phyloP scores from a whole-genome alignment of 768 basidiomycete genomes.

The Lactarius evosmus region DNA sequence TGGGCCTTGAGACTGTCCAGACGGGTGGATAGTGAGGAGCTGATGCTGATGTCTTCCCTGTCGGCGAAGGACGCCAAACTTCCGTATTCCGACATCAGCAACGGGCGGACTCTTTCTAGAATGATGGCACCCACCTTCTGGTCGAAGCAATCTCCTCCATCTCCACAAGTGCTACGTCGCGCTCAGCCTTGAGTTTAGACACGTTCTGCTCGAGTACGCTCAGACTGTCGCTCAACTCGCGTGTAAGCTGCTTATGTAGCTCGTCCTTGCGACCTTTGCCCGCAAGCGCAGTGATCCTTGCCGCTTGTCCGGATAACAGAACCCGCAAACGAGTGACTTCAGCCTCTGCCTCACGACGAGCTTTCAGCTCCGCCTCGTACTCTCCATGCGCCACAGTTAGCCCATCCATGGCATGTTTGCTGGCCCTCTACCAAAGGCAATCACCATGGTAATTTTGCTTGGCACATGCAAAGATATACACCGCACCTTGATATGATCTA shows the following conservation, averaged over 20 bases:
- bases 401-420: conserved; percentile 89
- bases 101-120: not conserved
- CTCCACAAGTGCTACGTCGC: conserved; percentile 90
- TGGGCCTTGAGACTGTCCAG: conserved; percentile 84
- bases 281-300: conserved; percentile 77
- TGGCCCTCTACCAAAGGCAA: conserved; percentile 61
- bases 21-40: conserved; percentile 75
- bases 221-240: conserved; percentile 74
- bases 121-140: conserved; percentile 54
- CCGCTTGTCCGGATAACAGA: conserved; percentile 86
- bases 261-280: conserved; percentile 78
- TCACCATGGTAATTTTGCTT: conserved; percentile 1
- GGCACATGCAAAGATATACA: not conserved
- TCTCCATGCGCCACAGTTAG: conserved; percentile 90
- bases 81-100: conserved; percentile 5
- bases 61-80: conserved; percentile 28
- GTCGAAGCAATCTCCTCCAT: conserved; percentile 82
- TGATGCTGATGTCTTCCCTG: conserved; percentile 35
- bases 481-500: conserved; percentile 85
- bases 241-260: conserved; percentile 70
- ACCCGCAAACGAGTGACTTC: conserved; percentile 85
- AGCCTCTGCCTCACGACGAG: conserved; percentile 86
- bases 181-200: conserved; percentile 81
- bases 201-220: conserved; percentile 80
- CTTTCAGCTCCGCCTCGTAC: conserved; percentile 87